phyloP scores from a whole-genome alignment of 2,329 filamentous ascomycete genomes.

The Pyricularia grisea region DNA sequence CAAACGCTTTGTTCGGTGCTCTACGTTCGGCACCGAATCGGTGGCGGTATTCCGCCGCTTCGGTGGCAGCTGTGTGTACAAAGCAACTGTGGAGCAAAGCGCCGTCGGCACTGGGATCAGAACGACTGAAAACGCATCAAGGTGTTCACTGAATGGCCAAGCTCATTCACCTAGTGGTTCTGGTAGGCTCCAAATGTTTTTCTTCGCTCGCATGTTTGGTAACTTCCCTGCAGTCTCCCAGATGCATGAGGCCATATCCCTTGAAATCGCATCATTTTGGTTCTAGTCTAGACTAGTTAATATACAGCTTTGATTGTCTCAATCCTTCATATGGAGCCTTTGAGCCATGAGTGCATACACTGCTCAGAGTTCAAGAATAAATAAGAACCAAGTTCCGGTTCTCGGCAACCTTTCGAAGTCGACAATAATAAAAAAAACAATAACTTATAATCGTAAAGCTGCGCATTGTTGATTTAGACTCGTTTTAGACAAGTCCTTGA shows the following conservation, averaged over 20 bases:
- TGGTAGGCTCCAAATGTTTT: neutral
- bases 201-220: neutral
- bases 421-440: neutral
- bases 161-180: neutral
- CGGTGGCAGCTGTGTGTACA: too few relatives aligned
- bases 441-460: neutral
- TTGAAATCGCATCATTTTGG: neutral
- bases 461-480: neutral
- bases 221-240: neutral
- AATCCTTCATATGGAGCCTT: neutral
- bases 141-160: neutral
- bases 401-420: too few relatives aligned
- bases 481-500: neutral
- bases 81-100: neutral
- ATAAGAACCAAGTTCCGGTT: neutral
- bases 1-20: neutral
- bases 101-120: neutral
- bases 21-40: too few relatives aligned
- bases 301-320: neutral
- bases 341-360: neutral
- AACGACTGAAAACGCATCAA: neutral
- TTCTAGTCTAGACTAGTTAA: neutral
- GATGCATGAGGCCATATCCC: neutral
- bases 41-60: too few relatives aligned
- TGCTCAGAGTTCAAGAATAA: neutral